Conservation (phyloP, 2,329 filamentous ascomycete genomes). For the Penicillium sp. region DNA sequence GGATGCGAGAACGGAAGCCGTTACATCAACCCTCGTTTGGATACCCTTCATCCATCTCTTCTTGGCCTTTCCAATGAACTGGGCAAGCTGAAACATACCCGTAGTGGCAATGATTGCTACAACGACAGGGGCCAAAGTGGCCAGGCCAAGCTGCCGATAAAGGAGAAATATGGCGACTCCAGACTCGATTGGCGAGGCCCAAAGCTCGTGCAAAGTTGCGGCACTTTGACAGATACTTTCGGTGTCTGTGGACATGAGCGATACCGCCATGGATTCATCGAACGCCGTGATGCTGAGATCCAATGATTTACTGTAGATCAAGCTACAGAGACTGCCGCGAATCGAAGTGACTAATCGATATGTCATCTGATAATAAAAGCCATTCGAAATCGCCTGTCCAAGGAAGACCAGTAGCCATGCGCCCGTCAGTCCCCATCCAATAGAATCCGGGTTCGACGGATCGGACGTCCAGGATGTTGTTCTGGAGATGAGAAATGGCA, state of each 20-base stretch:
- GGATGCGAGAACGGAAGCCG: slow-evolving; percentile 51
- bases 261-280: slow-evolving; percentile 44
- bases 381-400: slow-evolving; percentile 46
- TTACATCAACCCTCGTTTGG: slow-evolving; percentile 54
- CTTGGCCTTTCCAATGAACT: slow-evolving; percentile 47
- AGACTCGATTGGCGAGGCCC: slow-evolving; percentile 51
- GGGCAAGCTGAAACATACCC: no score
- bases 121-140: no score
- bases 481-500: no score
- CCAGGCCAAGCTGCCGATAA: slow-evolving; percentile 47
- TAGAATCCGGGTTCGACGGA: slow-evolving; percentile 36
- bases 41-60: slow-evolving; percentile 59
- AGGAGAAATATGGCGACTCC: slow-evolving; percentile 51
- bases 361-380: slow-evolving; percentile 47
- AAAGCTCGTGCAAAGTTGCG: slow-evolving; percentile 50
- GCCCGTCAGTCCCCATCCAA: slow-evolving; percentile 50
- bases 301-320: slow-evolving; percentile 54
- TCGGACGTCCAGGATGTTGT: no score
- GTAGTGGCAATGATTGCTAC: no score
- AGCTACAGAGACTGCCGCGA: slow-evolving; percentile 48
- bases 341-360: slow-evolving; percentile 51
- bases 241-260: slow-evolving; percentile 52
- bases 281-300: slow-evolving; percentile 37
- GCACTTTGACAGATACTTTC: slow-evolving; percentile 49
- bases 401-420: slow-evolving; percentile 49